These are phyloP conservation scores for Phaseolus coccineus DNA, from an alignment of 331 rosid genomes.

Conservation along the genomic window DNA sequence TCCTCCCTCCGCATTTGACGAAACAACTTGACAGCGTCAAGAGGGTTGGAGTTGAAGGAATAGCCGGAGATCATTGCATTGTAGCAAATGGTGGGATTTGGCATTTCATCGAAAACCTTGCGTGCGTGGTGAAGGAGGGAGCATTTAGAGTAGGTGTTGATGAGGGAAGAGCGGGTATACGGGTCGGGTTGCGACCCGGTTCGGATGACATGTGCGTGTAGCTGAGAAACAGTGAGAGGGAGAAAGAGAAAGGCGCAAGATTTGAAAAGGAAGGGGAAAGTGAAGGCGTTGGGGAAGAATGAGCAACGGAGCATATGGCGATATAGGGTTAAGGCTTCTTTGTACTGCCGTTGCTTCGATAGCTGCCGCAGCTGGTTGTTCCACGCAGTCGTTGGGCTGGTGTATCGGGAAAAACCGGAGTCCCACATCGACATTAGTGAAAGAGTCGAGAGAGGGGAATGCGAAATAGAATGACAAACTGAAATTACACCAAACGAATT, in stretches of 20 bases:
- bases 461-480: too few relatives aligned
- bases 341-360: constrained; percentile 67
- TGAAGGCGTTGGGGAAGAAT: constrained; percentile 73
- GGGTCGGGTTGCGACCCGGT: constrained; percentile 78
- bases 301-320: constrained; percentile 80
- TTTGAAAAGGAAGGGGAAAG: constrained; percentile 87
- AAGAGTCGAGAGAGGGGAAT: too few relatives aligned
- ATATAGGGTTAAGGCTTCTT: constrained; percentile 68
- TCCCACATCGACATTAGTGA: too few relatives aligned
- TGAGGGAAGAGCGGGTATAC: constrained; percentile 73
- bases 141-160: constrained; percentile 67
- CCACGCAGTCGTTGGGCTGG: constrained; percentile 60
- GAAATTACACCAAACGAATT: too few relatives aligned
- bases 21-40: constrained; percentile 59
- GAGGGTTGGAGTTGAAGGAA: constrained; percentile 51
- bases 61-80: constrained; percentile 84
- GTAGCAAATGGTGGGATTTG: constrained; percentile 59
- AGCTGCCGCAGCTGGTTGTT: constrained; percentile 71
- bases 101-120: constrained; percentile 71
- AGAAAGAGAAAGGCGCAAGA: constrained; percentile 76
- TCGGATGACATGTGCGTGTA: constrained; percentile 77
- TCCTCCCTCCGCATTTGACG: constrained; percentile 65
- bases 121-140: constrained; percentile 55
- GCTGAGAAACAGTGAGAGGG: constrained; percentile 62
- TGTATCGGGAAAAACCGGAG: too few relatives aligned